phyloP scores from a whole-genome alignment of 2,329 filamentous ascomycete species.

The Calonectria pteridis region DNA sequence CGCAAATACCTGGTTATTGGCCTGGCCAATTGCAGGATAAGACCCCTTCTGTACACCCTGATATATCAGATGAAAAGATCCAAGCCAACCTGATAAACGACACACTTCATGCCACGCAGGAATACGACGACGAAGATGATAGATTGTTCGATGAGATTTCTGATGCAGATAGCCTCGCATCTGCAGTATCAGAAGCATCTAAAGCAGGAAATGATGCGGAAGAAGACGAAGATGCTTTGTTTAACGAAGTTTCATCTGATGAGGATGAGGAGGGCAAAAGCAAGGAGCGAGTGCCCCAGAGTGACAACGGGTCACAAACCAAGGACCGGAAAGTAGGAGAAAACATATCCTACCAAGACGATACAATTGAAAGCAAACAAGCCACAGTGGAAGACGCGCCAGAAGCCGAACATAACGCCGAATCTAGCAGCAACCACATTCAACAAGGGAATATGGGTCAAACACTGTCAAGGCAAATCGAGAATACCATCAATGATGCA shows the following conservation, averaged over 20 bases:
- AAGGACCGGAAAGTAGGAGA: background rate
- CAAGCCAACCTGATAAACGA: background rate
- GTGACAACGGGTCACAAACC: background rate
- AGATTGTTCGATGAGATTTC: background rate
- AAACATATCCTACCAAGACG: no score
- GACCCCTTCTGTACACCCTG: background rate
- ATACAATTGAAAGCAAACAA: background rate
- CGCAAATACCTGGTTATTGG: background rate
- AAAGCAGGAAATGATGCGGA: background rate
- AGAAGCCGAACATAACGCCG: background rate
- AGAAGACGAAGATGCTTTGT: background rate
- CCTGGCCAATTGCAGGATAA: background rate
- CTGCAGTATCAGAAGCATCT: background rate
- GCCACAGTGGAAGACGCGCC: background rate
- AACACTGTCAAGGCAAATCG: background rate
- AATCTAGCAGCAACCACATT: background rate
- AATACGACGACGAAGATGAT: background rate
- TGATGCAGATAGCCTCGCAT: background rate
- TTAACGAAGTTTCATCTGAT: background rate
- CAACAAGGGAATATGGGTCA: background rate
- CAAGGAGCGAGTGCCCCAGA: background rate
- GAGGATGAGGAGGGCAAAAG: background rate
- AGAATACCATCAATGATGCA: background rate
- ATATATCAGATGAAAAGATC: background rate
- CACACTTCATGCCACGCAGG: background rate